Base-by-base conservation (phyloP, 208 protist genomes). In the Naegleria lovaniensis region DNA sequence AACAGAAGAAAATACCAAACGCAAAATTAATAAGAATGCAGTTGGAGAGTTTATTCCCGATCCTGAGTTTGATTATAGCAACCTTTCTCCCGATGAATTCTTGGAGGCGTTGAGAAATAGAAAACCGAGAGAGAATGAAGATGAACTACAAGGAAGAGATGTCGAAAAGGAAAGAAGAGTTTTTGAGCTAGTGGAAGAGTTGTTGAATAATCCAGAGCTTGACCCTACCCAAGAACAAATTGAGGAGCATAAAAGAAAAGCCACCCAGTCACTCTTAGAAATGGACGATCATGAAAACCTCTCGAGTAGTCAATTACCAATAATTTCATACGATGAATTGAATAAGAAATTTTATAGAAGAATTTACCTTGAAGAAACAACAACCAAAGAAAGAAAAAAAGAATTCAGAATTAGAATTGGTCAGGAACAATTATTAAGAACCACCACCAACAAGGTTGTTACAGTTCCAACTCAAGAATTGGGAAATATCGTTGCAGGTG, bases 261-360 rank as follows among this genome's bases (percentile, higher is more conserved):
- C 55, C 11, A 67, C 55, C 11, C 11, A 29, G 22, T 67, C 55
- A 29, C 55, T 67, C 22, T 67, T 67, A 29, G 55, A 67, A 67
- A 67, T 67, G 55, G 55, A 67, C 19, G 55, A 67, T 3, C 43
- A 48, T 48, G 55, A 67, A 2, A 15, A 19, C 11, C 55, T 67
- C 2, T 29, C 55, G 19, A 67, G 22, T 67, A 29, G 55, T 3
- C 55, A 67, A 67, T 67, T 67, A 67, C 55, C 55, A 67, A 67
- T 67, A 29, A 67, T 67, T 67, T 67, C 55, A 22, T 67, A 67
- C 19, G 55, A 67, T 67, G 55, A 67, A 67, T 67, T 67, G 55
- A 67, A 67, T 67, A 67, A 67, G 55, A 67, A 67, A 67, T 67
- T 67, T 67, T 67, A 67, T 67, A 67, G 55, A 67, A 67, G 22